phyloP scores from a whole-genome alignment of 2,329 filamentous ascomycete genomes.

The Arachnopeziza araneosa region DNA sequence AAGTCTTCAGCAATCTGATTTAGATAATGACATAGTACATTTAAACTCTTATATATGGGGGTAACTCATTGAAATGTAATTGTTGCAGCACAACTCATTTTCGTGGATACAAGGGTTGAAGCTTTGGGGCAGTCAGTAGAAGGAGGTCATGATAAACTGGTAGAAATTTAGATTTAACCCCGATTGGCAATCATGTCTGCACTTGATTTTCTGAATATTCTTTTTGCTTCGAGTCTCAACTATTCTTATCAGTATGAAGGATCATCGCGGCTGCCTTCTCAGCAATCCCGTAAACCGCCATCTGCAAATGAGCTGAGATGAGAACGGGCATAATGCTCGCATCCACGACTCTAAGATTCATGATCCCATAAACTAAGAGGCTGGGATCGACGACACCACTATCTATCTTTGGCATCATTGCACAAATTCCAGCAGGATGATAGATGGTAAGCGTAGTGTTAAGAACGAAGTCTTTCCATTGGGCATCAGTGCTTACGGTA shows the following conservation, averaged over 20 bases:
- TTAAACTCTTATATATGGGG: too few relatives aligned
- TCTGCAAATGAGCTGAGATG: constrained; percentile 20
- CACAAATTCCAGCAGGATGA: constrained; percentile 18
- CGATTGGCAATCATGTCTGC: too few relatives aligned
- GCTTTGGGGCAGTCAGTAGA: too few relatives aligned
- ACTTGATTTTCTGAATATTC: too few relatives aligned
- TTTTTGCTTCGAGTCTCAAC: not conserved
- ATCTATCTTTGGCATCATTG: constrained; percentile 16
- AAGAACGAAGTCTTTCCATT: constrained; percentile 13
- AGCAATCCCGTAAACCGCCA: constrained; percentile 21
- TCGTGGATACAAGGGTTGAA: too few relatives aligned
- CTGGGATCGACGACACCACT: constrained; percentile 24
- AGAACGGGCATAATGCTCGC: constrained; percentile 24
- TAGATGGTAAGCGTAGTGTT: constrained; percentile 13
- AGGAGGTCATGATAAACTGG: too few relatives aligned
- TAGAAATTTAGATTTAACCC: too few relatives aligned
- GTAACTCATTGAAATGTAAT: too few relatives aligned
- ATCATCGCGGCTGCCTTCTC: constrained; percentile 18
- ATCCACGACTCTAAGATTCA: constrained; percentile 25
- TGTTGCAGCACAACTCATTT: too few relatives aligned
- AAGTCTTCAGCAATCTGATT: too few relatives aligned
- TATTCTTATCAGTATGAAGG: not conserved
- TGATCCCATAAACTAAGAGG: constrained; percentile 25
- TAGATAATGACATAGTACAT: too few relatives aligned
- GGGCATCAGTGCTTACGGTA: constrained; percentile 10